Percentiles rank a stretch among this genome's conserved stretches.
Evolutionary conservation across 1,284 basidiomycete genomes (phyloP).

Genomic region (Ganoderma lucidum): DNA sequence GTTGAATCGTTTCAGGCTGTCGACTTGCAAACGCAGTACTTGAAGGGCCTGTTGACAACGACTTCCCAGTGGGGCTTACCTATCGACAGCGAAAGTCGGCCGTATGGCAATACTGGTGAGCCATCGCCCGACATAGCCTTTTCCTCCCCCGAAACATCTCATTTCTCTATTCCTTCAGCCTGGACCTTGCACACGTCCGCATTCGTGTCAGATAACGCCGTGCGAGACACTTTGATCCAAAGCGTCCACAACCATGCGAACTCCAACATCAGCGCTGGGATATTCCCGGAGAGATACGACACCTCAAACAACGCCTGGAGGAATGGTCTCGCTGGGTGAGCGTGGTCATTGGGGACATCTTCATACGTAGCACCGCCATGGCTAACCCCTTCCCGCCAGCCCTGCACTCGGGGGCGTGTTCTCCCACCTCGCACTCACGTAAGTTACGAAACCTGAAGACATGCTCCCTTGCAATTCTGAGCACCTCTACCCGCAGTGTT

Average conservation of each 20-base stretch:
- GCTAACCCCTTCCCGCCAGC: conserved; percentile 15
- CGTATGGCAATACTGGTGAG: conserved; percentile 25
- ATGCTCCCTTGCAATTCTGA: neutral
- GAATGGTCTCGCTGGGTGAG: conserved; percentile 33
- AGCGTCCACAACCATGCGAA: conserved; percentile 35
- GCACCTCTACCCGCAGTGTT: conserved; percentile 18
- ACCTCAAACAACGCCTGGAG: conserved; percentile 20
- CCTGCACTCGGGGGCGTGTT: conserved; percentile 35
- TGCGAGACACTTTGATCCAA: conserved; percentile 34
- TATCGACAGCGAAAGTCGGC: conserved; percentile 25
- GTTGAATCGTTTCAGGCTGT: conserved; percentile 9
- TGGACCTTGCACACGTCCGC: conserved; percentile 40
- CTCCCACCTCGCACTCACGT: conserved; percentile 35
- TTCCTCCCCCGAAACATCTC: too few relatives aligned
- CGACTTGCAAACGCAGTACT: conserved; percentile 22
- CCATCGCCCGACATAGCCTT: conserved; percentile 17
- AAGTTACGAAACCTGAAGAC: neutral
- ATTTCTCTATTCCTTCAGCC: conserved; percentile 20
- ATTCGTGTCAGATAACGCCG: conserved; percentile 28
- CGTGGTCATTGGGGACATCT: neutral
- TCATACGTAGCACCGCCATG: neutral
- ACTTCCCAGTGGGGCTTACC: conserved; percentile 28
- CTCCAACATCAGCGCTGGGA: conserved; percentile 32
- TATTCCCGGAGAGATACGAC: conserved; percentile 33
- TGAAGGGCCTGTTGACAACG: conserved; percentile 15